Conservation (phyloP, 2,329 filamentous ascomycete genomes). For the Aspergillus terreus region DNA sequence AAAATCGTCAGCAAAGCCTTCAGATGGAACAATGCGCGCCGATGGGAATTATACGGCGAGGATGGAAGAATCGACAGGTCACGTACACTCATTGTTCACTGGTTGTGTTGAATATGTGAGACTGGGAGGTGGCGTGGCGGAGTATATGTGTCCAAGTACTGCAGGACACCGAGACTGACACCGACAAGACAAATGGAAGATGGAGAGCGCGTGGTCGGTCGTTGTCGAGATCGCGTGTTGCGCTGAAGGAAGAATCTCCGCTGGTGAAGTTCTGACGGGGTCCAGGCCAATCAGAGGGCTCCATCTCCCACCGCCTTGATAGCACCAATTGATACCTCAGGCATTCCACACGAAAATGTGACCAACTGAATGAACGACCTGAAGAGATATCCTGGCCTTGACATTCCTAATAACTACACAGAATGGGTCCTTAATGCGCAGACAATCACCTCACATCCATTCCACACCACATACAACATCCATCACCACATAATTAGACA, state of each 20-base stretch:
- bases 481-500: conserved; percentile 9
- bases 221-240: conserved; percentile 3
- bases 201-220: not conserved
- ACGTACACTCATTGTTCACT: conserved; percentile 33
- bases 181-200: not conserved
- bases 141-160: not conserved
- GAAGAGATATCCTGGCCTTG: not conserved
- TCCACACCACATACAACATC: not conserved
- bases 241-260: conserved; percentile 5
- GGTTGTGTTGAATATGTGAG: conserved; percentile 7
- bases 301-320: conserved; percentile 22
- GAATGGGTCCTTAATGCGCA: no score
- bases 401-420: not conserved
- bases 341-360: not conserved
- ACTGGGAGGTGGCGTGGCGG: not conserved
- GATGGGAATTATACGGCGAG: conserved; percentile 19
- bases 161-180: not conserved
- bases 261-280: conserved; percentile 35
- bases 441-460: not conserved
- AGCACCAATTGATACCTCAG: not conserved
- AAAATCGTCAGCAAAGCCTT: conserved; percentile 16
- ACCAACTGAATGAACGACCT: no score
- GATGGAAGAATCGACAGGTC: conserved; percentile 2
- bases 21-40: no score
- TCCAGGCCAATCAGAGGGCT: conserved; percentile 25